Evolutionary conservation across 192 early-diverging fungal genomes (phyloP), one percentile per base, ranked within the genome.

Genomic region (Rhizophagus sp.): DNA sequence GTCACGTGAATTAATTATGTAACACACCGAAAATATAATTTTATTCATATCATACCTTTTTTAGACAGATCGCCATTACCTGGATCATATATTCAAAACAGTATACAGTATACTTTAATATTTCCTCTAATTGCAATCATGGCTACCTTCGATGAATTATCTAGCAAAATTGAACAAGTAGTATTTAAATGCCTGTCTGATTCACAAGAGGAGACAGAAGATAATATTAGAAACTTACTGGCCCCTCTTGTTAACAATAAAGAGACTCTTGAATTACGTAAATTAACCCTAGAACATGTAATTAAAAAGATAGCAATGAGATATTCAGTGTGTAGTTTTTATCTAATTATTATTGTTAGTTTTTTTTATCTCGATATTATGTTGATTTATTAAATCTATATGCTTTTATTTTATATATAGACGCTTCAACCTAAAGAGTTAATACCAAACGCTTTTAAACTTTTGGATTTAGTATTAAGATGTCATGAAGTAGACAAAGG

Each of bases 391-490:
- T 33, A 30, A 8, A 30, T 5, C 11, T 68, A 68, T 15, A 34
- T 34, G 30, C 17, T 34, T 25, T 68, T 63, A 22, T 63, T 63
- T 63, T 10, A 65, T 24, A 27, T 19, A 8, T 65, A 65, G 64
- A 15, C 24, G 33, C 64, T 65, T 65, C 64, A 24, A 65, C 27
- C 64, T 13, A 24, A 65, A 33, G 24, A 65, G 12, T 30, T 65
- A 25, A 27, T 65, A 25, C 64, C 64, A 27, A 24, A 65, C 11
- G 64, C 64, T 65, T 65, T 65, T 25, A 65, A 65, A 65, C 64
- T 65, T 65, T 65, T 65, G 9, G 27, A 65, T 65, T 65, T 65
- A 65, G 64, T 66, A 3, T 25, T 66, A 17, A 33, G 64, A 17
- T 66, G 64, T 66, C 64, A 66, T 33, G 64, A 66, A 30, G 64